Evolutionary conservation across 805 yeast genomes (phyloP).

Genomic region (Saccharomycopsis schoenii): DNA sequence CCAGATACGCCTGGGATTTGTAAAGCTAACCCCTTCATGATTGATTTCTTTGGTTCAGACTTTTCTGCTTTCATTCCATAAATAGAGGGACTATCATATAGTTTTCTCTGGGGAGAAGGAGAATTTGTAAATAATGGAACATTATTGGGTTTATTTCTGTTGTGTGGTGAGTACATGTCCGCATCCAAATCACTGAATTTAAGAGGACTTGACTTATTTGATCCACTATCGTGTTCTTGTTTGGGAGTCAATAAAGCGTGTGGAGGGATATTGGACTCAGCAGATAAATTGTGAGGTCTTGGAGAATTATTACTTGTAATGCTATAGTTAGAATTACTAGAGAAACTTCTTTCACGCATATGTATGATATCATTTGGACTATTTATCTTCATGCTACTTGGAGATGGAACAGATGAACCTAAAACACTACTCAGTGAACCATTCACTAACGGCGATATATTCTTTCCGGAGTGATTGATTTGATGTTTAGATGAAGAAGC

Average conservation of each 20-base stretch:
- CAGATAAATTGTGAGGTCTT: background rate
- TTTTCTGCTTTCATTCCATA: background rate
- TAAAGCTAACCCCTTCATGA: background rate
- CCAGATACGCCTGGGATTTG: background rate
- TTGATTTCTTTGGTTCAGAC: background rate
- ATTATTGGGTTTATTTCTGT: background rate
- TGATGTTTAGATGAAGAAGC: background rate
- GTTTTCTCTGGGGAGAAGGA: background rate
- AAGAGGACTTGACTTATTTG: background rate
- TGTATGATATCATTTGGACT: background rate
- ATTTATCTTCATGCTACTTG: background rate
- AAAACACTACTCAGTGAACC: background rate
- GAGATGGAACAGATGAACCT: background rate
- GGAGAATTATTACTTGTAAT: background rate
- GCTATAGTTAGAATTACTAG: background rate
- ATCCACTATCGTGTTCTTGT: background rate
- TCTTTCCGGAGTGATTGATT: background rate
- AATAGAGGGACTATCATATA: slow-evolving; percentile 2
- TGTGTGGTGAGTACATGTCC: background rate
- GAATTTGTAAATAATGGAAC: background rate
- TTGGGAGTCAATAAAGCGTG: background rate
- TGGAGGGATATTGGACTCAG: background rate
- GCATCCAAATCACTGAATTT: background rate
- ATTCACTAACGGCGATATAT: background rate
- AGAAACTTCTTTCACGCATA: background rate